Conservation (phyloP, 2,329 filamentous ascomycete genomes). For the Aspergillus spinulosporus region DNA sequence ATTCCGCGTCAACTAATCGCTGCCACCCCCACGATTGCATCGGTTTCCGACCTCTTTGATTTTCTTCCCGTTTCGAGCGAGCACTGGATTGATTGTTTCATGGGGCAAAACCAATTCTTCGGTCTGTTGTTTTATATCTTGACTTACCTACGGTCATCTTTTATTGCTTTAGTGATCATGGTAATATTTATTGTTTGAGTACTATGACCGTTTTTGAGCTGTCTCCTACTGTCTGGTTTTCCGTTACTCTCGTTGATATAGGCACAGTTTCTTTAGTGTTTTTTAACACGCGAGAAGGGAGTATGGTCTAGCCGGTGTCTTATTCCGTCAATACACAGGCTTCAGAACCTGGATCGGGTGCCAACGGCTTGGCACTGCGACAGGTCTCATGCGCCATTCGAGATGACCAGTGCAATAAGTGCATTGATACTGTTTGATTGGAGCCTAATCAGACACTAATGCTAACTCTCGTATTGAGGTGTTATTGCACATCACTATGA, state of each 20-base stretch:
- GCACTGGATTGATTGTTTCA: slow-evolving; percentile 25
- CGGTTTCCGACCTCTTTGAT: slow-evolving; percentile 19
- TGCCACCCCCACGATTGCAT: slow-evolving; percentile 14
- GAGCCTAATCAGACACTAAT: background rate
- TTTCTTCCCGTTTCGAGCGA: slow-evolving; percentile 23
- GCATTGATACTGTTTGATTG: background rate
- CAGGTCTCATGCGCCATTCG: background rate
- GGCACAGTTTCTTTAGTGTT: too few relatives aligned
- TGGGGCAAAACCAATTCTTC: slow-evolving; percentile 20
- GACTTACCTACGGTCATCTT: background rate
- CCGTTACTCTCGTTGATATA: too few relatives aligned
- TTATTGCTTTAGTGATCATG: background rate
- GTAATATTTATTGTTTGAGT: background rate
- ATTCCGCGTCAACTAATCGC: slow-evolving; percentile 29
- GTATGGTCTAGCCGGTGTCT: too few relatives aligned
- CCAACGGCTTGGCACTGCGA: background rate
- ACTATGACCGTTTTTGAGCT: background rate
- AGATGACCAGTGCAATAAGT: background rate
- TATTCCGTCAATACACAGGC: background rate
- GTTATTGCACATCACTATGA: background rate
- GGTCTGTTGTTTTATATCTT: background rate
- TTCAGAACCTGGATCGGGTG: background rate
- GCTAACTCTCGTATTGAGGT: background rate
- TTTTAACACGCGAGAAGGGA: too few relatives aligned
- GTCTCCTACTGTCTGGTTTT: background rate